Conservation (phyloP, 768 basidiomycete genomes). For the Pulveroboletus sp. region DNA sequence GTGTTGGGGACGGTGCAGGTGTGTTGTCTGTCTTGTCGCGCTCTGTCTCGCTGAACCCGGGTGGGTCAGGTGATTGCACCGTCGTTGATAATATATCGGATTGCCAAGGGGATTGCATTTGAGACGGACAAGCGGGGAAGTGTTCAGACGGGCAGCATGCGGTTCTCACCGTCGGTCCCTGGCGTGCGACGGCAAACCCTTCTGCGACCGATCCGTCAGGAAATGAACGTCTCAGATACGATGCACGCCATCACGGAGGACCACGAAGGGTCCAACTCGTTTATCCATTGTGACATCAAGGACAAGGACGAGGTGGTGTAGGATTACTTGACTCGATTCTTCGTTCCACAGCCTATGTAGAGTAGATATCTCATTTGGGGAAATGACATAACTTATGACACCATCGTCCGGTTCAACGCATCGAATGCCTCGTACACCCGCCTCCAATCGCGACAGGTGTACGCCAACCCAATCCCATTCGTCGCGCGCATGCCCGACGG, state of each 20-base stretch:
- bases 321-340: too few species aligned
- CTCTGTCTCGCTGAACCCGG: too few species aligned
- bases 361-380: too few species aligned
- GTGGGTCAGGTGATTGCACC: slow-evolving; percentile 16
- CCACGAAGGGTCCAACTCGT: slow-evolving; percentile 6
- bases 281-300: slow-evolving; percentile 13
- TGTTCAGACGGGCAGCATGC: not conserved
- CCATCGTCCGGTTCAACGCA: slow-evolving; percentile 20
- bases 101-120: slow-evolving; percentile 18
- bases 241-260: slow-evolving; percentile 1
- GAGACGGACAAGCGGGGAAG: slow-evolving; percentile 12
- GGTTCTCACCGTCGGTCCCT: slow-evolving; percentile 5
- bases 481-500: slow-evolving; percentile 9
- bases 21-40: not conserved
- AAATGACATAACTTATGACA: not conserved
- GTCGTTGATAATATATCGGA: slow-evolving; percentile 20
- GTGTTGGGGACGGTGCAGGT: slow-evolving; percentile 23
- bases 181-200: not conserved
- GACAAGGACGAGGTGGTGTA: not conserved
- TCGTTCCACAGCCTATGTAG: too few species aligned
- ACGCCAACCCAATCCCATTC: slow-evolving; percentile 22
- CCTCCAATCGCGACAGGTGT: slow-evolving; percentile 22
- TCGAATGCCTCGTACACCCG: slow-evolving; percentile 20
- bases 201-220: not conserved
- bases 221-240: slow-evolving; percentile 10